Conservation (phyloP, 345 rosid species). For the Eucalyptus leucophloia region DNA sequence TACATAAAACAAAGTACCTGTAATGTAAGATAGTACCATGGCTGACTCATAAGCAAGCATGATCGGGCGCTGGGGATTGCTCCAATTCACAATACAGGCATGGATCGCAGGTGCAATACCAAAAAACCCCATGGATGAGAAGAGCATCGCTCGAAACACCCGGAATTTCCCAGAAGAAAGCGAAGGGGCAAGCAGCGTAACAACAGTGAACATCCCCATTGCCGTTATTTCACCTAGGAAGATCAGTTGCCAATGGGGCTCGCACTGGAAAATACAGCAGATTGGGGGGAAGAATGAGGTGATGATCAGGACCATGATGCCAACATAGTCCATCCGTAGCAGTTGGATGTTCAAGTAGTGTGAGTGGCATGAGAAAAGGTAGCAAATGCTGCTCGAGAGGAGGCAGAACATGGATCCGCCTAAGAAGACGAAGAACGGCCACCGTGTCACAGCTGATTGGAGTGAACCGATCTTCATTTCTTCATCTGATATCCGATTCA, state of each 20-base stretch:
- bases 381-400: too few species aligned
- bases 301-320: constrained; percentile 78
- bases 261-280: constrained; percentile 65
- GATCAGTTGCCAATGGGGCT: constrained; percentile 60
- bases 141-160: constrained; percentile 46
- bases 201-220: constrained; percentile 60
- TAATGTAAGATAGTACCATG: too few species aligned
- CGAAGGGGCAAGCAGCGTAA: constrained; percentile 56
- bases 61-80: constrained; percentile 37
- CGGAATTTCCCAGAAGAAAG: constrained; percentile 45
- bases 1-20: too few species aligned
- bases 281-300: constrained; percentile 87
- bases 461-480: too few species aligned
- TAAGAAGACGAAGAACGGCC: too few species aligned
- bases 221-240: constrained; percentile 60
- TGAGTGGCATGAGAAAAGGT: too few species aligned
- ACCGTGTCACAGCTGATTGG: too few species aligned
- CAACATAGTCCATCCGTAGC: constrained; percentile 53
- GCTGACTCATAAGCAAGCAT: constrained; percentile 15
- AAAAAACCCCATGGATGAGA: constrained; percentile 71
- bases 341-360: too few species aligned
- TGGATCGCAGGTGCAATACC: constrained; percentile 64
- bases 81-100: constrained; percentile 56
- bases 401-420: too few species aligned
- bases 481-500: too few species aligned